Percentiles rank a stretch among this genome's conserved stretches.
phyloP scores from a whole-genome alignment of 768 basidiomycete genomes.

The Psilocybe subaeruginosa region DNA sequence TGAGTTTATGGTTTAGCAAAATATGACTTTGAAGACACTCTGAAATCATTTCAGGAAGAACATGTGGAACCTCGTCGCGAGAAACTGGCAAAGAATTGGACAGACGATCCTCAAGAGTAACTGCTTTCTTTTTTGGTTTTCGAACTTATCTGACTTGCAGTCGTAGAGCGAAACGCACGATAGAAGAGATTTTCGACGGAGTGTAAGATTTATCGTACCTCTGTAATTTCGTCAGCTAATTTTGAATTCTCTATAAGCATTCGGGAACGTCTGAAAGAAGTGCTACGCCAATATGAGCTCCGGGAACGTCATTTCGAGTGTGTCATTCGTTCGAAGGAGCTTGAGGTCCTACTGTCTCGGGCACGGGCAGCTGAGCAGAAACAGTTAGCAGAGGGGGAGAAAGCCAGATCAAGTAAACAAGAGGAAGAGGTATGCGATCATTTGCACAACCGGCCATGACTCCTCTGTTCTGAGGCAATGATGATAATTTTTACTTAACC shows the following conservation, averaged over 20 bases:
- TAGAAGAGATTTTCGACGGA: constrained; percentile 85
- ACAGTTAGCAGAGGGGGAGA: constrained; percentile 80
- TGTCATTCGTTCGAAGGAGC: constrained; percentile 88
- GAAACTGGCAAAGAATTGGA: constrained; percentile 82
- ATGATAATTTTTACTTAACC: constrained; percentile 10
- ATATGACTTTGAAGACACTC: not conserved
- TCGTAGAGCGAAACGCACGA: constrained; percentile 66
- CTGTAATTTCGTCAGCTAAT: not conserved
- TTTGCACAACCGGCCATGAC: constrained; percentile 17
- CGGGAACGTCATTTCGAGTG: constrained; percentile 93
- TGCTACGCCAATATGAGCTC: constrained; percentile 86
- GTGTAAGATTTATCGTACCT: constrained; percentile 58
- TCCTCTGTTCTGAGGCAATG: constrained; percentile 16
- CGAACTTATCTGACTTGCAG: constrained; percentile 7
- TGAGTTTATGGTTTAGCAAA: constrained; percentile 32
- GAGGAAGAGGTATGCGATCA: constrained; percentile 71
- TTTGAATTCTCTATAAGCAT: constrained; percentile 47
- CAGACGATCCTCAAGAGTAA: constrained; percentile 74
- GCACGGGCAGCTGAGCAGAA: constrained; percentile 89
- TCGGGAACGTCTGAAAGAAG: constrained; percentile 84
- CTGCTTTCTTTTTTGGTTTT: not conserved
- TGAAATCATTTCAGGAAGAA: constrained; percentile 53
- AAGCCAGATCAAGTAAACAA: constrained; percentile 60
- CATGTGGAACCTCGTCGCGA: constrained; percentile 65
- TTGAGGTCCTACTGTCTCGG: constrained; percentile 84